phyloP scores from a whole-genome alignment of 768 basidiomycete species.

The Lentinula sp. region DNA sequence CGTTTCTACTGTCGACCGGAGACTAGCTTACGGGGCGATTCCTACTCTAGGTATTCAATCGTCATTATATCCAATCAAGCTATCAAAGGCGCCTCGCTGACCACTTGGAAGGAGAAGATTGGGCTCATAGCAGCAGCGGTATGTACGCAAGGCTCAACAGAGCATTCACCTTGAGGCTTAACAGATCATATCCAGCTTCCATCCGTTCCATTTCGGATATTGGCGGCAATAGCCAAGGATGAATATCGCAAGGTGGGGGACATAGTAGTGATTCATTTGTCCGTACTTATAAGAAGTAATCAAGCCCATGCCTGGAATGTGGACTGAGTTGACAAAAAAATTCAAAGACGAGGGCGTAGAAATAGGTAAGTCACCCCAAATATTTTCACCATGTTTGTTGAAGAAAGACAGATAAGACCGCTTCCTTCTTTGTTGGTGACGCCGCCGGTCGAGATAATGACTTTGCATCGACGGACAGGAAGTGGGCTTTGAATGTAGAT shows the following conservation, averaged over 20 bases:
- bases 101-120: slow-evolving; percentile 57
- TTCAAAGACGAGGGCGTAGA: slow-evolving; percentile 36
- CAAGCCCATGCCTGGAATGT: slow-evolving; percentile 58
- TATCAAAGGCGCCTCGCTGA: slow-evolving; percentile 25
- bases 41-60: slow-evolving; percentile 36
- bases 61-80: slow-evolving; percentile 63
- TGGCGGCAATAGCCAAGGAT: slow-evolving; percentile 55
- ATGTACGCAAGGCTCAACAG: slow-evolving; percentile 10
- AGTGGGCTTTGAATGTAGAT: slow-evolving; percentile 55
- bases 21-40: neutral
- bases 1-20: neutral
- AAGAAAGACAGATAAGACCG: slow-evolving; percentile 33
- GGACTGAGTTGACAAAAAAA: slow-evolving; percentile 45
- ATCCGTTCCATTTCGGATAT: slow-evolving; percentile 50
- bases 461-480: slow-evolving; percentile 54
- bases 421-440: slow-evolving; percentile 60
- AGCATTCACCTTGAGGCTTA: neutral
- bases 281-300: neutral
- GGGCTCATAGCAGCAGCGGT: slow-evolving; percentile 44
- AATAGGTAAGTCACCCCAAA: slow-evolving; percentile 35
- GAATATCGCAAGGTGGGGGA: slow-evolving; percentile 41
- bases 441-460: slow-evolving; percentile 58
- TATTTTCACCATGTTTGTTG: slow-evolving; percentile 13
- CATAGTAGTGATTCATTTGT: neutral
- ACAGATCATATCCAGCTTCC: slow-evolving; percentile 33